Base-by-base conservation (phyloP, 345 rosid species). In the Ailanthus altissimus region DNA sequence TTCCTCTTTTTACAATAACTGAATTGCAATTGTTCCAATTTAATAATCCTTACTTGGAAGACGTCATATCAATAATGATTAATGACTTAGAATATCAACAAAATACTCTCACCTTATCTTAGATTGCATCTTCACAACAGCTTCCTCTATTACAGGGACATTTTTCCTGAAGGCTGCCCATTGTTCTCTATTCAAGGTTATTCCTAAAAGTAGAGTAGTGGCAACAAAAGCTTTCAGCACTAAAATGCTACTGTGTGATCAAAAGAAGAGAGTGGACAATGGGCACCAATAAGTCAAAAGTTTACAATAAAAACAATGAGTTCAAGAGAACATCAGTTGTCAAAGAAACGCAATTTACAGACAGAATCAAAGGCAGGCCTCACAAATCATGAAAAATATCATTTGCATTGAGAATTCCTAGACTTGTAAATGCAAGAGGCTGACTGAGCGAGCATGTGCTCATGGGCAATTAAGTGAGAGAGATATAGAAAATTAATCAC, bases 61-160 rank as follows among this genome's bases (percentile, higher is more conserved):
- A 23, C 25, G 67, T 54, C 53, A 71, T 25, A 65, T 25, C 20
- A 46, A 61, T 10, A 46, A 62, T 3, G 38, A 32, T 32, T 49
- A n/a, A n/a, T n/a, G 20, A 49, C 65, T 72, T 76, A 7, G 60
- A 61, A 67, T 43, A 51, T 13, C 60, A 50, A 38, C n/a, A 28
- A 51, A 69, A 49, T 45, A 70, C 23, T 63, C 86, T 86, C 81
- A 93, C 98, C 88, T 88, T 66, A 78, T 32, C 47, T 82, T 89
- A 18, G 91, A 80, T 75, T 89, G 80, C 86, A 88, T 76, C 73
- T 85, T 84, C 65, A 50, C 28, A 57, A 93, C 74, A 42, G 88
- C 92, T 67, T 83, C 94, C 58, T 93, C 89, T 76, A 91, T 86
- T 13, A 89, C 84, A 77, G 90, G 73, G 28, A 91, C 65, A 81